Conservation (phyloP, 2,329 filamentous ascomycete species). For the Exutisphaerella laricina region DNA sequence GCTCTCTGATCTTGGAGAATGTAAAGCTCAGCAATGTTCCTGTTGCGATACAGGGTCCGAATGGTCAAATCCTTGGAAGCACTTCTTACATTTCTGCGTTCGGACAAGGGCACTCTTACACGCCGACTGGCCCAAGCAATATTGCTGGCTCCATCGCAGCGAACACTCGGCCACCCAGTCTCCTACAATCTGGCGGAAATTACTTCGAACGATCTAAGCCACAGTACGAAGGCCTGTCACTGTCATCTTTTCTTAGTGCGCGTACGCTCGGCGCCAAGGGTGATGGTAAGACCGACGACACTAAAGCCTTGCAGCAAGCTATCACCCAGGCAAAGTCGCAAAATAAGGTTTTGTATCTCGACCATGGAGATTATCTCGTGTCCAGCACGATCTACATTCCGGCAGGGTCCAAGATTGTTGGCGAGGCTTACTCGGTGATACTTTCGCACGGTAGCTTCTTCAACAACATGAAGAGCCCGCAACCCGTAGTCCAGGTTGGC, state of each 20-base stretch:
- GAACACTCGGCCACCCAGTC: conserved; percentile 38
- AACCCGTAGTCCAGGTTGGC: conserved; percentile 64
- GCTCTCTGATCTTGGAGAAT: conserved; percentile 53
- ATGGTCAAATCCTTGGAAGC: conserved; percentile 30
- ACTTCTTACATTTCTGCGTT: conserved; percentile 35
- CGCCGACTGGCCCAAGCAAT: conserved; percentile 39
- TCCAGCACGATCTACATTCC: conserved; percentile 63
- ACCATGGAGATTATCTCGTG: conserved; percentile 67
- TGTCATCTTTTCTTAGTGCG: conserved; percentile 41
- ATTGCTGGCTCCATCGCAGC: conserved; percentile 43
- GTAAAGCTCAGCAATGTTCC: conserved; percentile 47
- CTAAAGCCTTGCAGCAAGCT: conserved; percentile 53
- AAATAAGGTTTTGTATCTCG: conserved; percentile 63
- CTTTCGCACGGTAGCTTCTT: conserved; percentile 54
- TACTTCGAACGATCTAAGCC: conserved; percentile 52
- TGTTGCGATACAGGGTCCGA: conserved; percentile 39
- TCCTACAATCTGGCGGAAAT: conserved; percentile 42
- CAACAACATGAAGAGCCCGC: conserved; percentile 52
- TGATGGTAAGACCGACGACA: conserved; percentile 56
- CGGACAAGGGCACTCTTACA: conserved; percentile 43
- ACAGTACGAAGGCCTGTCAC: conserved; percentile 43
- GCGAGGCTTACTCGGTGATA: conserved; percentile 54
- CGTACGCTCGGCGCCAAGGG: conserved; percentile 41
- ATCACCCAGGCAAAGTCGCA: conserved; percentile 45
- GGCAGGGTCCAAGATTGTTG: conserved; percentile 51